Evolutionary conservation across 2,329 filamentous ascomycete genomes (phyloP), one percentile per base, ranked within the genome.

Genomic region (Calonectria hawksworthii): DNA sequence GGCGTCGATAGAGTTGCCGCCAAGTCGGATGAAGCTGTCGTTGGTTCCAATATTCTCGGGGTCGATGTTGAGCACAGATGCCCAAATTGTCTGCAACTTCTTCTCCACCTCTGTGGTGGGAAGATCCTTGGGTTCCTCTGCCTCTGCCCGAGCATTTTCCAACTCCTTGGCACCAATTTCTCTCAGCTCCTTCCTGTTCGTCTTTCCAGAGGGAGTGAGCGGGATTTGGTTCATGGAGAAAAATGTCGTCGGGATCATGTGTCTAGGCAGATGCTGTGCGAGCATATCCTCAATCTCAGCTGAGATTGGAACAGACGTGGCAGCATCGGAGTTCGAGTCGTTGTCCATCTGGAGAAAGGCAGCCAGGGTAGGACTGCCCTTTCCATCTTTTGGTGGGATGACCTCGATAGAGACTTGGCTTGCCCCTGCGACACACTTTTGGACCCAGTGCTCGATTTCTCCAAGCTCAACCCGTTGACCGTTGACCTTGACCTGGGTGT

Each of bases 401-500:
- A 73, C 28, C 8, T 77, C 74, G 14, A 68, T 74, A 4, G 66
- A 68, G n/a, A 72, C 71, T 6, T 74, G 38, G 4, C 36, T 47
- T 8, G 36, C 65, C 4, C 59, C 30, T 34, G 47, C 14, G 4
- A 74, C 18, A 23, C 7, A 44, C n/a, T 59, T 66, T n/a, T 65
- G 34, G 13, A 81, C 59, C 2, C 73, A 71, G 11, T 76, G 56
- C 54, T 82, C 81, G 11, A 82, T 28, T 18, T 83, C 83, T 3
- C 74, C 79, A 11, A 90, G 84, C 82, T 90, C 92, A 56, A 91
- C 85, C 65, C 90, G 83, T 73, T 88, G 91, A 13, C 92, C 92
- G 18, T 88, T 86, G 11, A 92, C 82, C 81, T 92, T 92, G 61
- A 92, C 87, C 78, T 92, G 90, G 0, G 86, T 86, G 76, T 92